phyloP scores from a whole-genome alignment of 306 rosid species.

The Fragaria vesca region DNA sequence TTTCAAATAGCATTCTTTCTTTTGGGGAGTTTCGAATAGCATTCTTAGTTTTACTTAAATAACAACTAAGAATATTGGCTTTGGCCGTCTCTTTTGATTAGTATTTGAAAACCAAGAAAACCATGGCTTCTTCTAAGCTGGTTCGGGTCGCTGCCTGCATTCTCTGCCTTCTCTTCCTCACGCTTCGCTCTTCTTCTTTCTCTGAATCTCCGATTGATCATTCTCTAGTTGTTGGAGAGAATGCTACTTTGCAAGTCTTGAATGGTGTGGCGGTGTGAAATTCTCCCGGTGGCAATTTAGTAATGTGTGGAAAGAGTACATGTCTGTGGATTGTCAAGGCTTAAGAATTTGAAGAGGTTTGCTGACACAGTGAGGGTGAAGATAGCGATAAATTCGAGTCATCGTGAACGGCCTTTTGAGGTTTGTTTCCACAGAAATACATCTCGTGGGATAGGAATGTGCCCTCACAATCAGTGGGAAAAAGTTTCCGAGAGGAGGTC shows the following conservation, averaged over 20 bases:
- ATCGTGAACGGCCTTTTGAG: constrained; percentile 45
- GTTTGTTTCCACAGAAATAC: constrained; percentile 89
- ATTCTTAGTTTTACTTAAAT: too few relatives aligned
- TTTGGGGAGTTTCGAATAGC: too few relatives aligned
- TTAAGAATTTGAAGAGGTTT: constrained; percentile 55
- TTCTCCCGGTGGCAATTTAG: constrained; percentile 60
- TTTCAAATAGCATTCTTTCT: too few relatives aligned
- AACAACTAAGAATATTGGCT: too few relatives aligned
- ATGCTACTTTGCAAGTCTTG: constrained; percentile 49
- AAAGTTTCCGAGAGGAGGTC: constrained; percentile 57
- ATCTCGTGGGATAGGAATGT: constrained; percentile 74
- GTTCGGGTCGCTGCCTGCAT: constrained; percentile 22
- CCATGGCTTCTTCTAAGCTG: constrained; percentile 28
- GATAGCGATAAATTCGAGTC: constrained; percentile 41
- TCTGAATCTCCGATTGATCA: constrained; percentile 26
- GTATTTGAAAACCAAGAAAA: constrained; percentile 9
- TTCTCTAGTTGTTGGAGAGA: constrained; percentile 49
- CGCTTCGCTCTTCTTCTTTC: constrained; percentile 15
- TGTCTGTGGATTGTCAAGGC: constrained; percentile 61
- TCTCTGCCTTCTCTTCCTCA: constrained; percentile 28
- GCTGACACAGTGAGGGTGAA: constrained; percentile 65
- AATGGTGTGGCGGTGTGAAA: constrained; percentile 52
- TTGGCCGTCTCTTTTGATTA: too few relatives aligned
- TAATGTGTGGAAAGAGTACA: constrained; percentile 67
- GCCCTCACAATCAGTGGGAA: constrained; percentile 81